phyloP scores from a whole-genome alignment of 2,329 filamentous ascomycete genomes.

The Tricladium varicosporioides region DNA sequence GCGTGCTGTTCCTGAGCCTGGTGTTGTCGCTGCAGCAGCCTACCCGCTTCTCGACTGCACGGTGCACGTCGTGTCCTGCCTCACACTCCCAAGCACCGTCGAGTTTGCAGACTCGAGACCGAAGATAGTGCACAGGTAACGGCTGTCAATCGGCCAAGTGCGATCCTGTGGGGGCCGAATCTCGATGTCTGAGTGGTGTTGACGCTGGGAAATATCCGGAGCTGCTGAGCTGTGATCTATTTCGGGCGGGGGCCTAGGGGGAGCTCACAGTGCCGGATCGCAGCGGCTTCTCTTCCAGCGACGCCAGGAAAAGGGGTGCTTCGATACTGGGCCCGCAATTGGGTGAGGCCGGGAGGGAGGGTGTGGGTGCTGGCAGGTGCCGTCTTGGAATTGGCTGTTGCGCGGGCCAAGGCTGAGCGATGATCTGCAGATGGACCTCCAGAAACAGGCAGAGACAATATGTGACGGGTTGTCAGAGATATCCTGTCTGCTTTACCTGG shows the following conservation, averaged over 20 bases:
- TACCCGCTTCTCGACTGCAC: not conserved
- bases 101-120: not conserved
- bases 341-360: not conserved
- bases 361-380: not conserved
- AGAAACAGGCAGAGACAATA: not conserved
- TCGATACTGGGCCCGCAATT: not conserved
- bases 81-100: not conserved
- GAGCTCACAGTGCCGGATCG: not conserved
- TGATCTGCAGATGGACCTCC: not conserved
- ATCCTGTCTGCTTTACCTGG: not conserved
- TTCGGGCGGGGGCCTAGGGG: not conserved
- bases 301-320: constrained; percentile 1
- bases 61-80: not conserved
- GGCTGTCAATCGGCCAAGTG: not conserved
- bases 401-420: constrained; percentile 6
- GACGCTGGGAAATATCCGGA: constrained; percentile 4
- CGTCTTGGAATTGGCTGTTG: constrained; percentile 1
- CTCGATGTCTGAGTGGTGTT: not conserved
- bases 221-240: not conserved
- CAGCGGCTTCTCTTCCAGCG: not conserved
- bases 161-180: constrained; percentile 3
- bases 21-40: not conserved
- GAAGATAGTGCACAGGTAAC: no score
- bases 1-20: not conserved
- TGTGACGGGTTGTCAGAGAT: not conserved